These are phyloP conservation scores for Aspergillus unguis DNA, from an alignment of 2,329 filamentous ascomycete species.

Conservation along the genomic window DNA sequence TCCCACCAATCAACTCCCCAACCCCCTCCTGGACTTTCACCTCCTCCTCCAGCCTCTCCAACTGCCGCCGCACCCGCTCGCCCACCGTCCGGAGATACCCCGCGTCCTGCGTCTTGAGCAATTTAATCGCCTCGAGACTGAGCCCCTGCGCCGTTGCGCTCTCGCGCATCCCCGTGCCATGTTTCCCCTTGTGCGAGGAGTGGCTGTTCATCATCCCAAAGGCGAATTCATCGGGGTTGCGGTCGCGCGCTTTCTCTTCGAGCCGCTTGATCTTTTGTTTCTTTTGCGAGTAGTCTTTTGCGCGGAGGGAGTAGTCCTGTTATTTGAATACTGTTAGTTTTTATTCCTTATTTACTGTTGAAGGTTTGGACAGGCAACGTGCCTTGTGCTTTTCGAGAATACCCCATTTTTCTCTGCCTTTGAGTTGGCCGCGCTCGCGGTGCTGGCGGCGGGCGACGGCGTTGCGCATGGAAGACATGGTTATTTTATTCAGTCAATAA, in stretches of 20 bases:
- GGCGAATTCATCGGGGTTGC: conserved; percentile 65
- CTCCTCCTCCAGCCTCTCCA: conserved; percentile 49
- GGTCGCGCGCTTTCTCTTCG: conserved; percentile 57
- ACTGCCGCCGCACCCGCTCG: conserved; percentile 54
- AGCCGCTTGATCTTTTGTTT: conserved; percentile 58
- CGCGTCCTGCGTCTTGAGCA: conserved; percentile 64
- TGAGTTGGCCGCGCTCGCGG: conserved; percentile 82
- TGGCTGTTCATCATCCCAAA: conserved; percentile 60
- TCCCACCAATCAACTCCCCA: conserved; percentile 28
- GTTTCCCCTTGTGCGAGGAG: conserved; percentile 41
- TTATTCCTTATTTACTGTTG: too few relatives aligned
- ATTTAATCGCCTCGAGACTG: conserved; percentile 57
- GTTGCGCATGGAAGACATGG: conserved; percentile 59
- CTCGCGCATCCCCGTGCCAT: conserved; percentile 43
- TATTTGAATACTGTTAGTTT: not conserved
- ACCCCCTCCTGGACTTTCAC: conserved; percentile 41
- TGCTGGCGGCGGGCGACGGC: conserved; percentile 78
- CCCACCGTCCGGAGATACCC: conserved; percentile 59
- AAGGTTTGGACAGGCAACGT: conserved; percentile 7
- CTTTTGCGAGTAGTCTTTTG: conserved; percentile 62
- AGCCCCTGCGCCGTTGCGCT: conserved; percentile 43
- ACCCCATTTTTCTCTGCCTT: conserved; percentile 79
- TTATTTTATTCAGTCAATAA: not conserved
- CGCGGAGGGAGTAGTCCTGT: conserved; percentile 63
- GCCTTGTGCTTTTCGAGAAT: conserved; percentile 95